Base-by-base conservation (phyloP, 768 basidiomycete species). In the Chlorophyllum brunneum region DNA sequence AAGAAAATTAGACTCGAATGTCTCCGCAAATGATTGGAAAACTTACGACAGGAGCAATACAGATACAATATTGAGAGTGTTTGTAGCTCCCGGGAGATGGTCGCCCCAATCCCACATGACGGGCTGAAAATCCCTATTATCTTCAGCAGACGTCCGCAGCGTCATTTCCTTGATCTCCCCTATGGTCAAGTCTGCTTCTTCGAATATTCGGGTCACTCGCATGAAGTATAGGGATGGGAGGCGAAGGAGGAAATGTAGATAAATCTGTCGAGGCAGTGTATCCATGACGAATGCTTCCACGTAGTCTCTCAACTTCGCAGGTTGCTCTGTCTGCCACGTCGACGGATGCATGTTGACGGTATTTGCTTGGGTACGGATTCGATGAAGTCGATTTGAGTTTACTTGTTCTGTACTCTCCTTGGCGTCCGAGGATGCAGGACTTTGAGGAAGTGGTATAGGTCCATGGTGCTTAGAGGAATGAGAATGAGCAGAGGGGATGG, bases 171-270 rank as follows among this genome's bases (percentile, higher is more conserved):
- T 67, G 27, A 88, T 73, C 56, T 85, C 83, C 5, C 77, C 77
- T 57, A 78, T 71, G 52, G 77, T 82, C 40, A 88, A 68, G 34
- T 85, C 78, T 1, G 86, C 83, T 39, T 83, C 83, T 52, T 83
- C 77, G 48, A 86, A 86, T 26, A 88, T 75, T 29, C 76, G 72
- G 3, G 80, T 74, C n/a, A 88, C 86, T 1, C 86, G 77, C 1
- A 81, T 76, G 62, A 85, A 87, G 60, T 88, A 88, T 16, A 87
- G 63, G 3, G 78, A 72, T 2, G 86, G 87, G 3, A 88, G 72
- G 27, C 80, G 73, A 8, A 88, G 68, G 4, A 87, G 77, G 16
- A 69, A 43, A 56, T 68, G 59, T 6, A 70, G 58, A 54, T 76
- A 74, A 1, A 70, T 34, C 31, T 68, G 60, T 2, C 67, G 58